These are phyloP conservation scores for Trametopsis cervina DNA, from an alignment of 768 basidiomycete genomes.

Conservation along the genomic window DNA sequence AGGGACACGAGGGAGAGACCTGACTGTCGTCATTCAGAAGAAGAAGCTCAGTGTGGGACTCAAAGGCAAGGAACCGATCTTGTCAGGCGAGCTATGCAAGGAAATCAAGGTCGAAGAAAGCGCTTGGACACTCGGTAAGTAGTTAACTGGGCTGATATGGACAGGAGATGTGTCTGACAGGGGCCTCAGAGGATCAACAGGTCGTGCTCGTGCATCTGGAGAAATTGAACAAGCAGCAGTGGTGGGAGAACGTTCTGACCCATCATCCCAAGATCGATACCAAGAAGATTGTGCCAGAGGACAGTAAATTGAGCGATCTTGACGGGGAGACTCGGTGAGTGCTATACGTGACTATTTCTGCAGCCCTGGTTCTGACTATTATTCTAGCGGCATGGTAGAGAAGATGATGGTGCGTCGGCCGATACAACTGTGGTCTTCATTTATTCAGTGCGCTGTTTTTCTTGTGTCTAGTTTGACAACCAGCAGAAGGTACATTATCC, in stretches of 20 bases:
- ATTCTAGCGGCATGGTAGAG: constrained; percentile 87
- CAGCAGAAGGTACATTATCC: constrained; percentile 57
- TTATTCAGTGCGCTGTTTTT: constrained; percentile 5
- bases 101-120: constrained; percentile 96
- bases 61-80: constrained; percentile 79
- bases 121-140: constrained; percentile 89
- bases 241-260: constrained; percentile 97
- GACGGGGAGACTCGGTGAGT: constrained; percentile 87
- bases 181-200: constrained; percentile 66
- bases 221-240: constrained; percentile 81
- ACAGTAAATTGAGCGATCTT: constrained; percentile 93
- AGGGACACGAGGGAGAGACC: constrained; percentile 77
- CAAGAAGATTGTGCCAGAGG: constrained; percentile 89
- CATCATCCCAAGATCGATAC: constrained; percentile 98
- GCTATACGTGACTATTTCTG: not conserved
- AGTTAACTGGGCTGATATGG: too few relatives aligned
- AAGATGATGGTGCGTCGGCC: constrained; percentile 97
- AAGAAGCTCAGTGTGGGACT: constrained; percentile 77
- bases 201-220: constrained; percentile 72
- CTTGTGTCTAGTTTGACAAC: constrained; percentile 57
- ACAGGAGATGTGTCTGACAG: too few relatives aligned
- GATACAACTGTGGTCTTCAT: not conserved
- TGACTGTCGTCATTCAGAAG: constrained; percentile 70
- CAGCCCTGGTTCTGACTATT: constrained; percentile 1
- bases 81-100: constrained; percentile 87